phyloP scores from a whole-genome alignment of 805 yeast genomes.

The Ogataea paradorogensis region DNA sequence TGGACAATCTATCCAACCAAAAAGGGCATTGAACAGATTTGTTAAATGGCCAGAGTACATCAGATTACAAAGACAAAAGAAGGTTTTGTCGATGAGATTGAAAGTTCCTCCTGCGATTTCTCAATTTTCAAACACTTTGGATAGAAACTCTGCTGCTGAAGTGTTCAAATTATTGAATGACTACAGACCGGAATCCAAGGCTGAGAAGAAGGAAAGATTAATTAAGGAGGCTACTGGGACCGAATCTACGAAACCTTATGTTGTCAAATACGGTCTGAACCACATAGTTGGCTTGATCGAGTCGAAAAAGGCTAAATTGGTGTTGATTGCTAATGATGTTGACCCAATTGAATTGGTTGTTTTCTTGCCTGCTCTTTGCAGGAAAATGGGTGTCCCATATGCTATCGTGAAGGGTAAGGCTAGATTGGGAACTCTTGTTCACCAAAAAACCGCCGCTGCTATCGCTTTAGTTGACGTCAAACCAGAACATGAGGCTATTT shows the following conservation, averaged over 20 bases:
- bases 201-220: conserved; percentile 98
- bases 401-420: conserved; percentile 98
- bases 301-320: conserved; percentile 98
- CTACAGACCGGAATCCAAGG: conserved; percentile 97
- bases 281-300: conserved; percentile 96
- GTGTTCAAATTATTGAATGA: conserved; percentile 96
- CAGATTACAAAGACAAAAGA: conserved; percentile 98
- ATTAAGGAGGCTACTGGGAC: conserved; percentile 96
- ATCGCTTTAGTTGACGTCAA: conserved; percentile 96
- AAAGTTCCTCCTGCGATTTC: conserved; percentile 99
- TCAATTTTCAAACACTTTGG: conserved; percentile 93
- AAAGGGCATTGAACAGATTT: conserved; percentile 93
- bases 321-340: conserved; percentile 96
- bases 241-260: conserved; percentile 96
- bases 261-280: conserved; percentile 97
- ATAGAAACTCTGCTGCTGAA: conserved; percentile 98
- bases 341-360: conserved; percentile 98
- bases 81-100: conserved; percentile 90
- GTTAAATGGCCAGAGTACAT: conserved; percentile 99
- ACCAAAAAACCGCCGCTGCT: conserved; percentile 96
- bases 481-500: conserved; percentile 91
- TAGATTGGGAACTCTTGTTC: conserved; percentile 95
- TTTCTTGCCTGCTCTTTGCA: conserved; percentile 97
- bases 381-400: conserved; percentile 99
- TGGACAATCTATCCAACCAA: conserved; percentile 94